Percentiles rank a stretch among this genome's conserved stretches.
Conservation (phyloP, 2,329 filamentous ascomycete species). For the Fusarium udum region DNA sequence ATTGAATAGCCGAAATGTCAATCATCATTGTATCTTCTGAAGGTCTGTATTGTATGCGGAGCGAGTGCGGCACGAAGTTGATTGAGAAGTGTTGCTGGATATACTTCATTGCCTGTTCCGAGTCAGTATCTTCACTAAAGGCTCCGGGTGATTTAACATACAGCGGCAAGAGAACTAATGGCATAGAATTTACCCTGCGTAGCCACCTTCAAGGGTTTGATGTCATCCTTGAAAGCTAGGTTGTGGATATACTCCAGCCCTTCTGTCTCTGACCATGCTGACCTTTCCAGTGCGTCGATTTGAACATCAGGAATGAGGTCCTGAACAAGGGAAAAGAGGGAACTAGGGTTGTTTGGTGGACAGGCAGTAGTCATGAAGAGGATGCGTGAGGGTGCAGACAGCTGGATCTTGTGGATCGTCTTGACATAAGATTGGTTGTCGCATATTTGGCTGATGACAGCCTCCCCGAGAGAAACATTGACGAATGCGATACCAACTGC, state of each 20-base stretch:
- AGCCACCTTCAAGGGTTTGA: conserved; percentile 82
- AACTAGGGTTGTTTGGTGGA: conserved; percentile 73
- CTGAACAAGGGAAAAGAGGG: conserved; percentile 77
- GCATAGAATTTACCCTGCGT: conserved; percentile 87
- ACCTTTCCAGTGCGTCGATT: conserved; percentile 70
- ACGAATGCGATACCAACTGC: conserved; percentile 87
- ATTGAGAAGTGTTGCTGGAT: conserved; percentile 75
- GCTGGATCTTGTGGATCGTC: conserved; percentile 85
- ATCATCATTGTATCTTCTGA: conserved; percentile 97
- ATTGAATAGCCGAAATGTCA: conserved; percentile 85
- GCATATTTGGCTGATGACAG: conserved; percentile 87
- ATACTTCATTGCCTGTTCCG: conserved; percentile 77
- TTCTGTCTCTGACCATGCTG: conserved; percentile 82
- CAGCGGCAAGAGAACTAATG: conserved; percentile 85
- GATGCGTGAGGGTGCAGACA: conserved; percentile 82
- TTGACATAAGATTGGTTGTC: conserved; percentile 92
- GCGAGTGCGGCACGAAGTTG: conserved; percentile 79
- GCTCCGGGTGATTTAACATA: conserved; percentile 55
- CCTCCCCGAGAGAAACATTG: conserved; percentile 86
- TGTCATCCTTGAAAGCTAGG: conserved; percentile 81
- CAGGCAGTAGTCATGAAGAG: conserved; percentile 78
- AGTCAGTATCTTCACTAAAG: neutral
- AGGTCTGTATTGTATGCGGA: conserved; percentile 86
- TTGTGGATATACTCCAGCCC: conserved; percentile 82
- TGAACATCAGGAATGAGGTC: conserved; percentile 56